phyloP scores from a whole-genome alignment of 2,329 filamentous ascomycete genomes.

The Cladosporium sp. region DNA sequence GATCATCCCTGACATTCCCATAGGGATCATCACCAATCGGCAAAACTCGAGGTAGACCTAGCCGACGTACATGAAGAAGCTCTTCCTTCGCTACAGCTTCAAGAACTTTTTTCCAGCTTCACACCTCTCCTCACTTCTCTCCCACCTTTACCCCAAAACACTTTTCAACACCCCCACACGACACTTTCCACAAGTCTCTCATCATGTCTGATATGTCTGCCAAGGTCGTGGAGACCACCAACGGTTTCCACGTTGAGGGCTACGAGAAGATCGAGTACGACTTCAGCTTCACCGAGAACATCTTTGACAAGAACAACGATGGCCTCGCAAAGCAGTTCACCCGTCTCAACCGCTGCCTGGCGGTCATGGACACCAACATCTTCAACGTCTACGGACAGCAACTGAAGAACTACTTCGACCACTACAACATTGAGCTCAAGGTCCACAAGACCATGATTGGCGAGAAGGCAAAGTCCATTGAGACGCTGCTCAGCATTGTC shows the following conservation, averaged over 20 bases:
- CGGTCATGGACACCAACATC: slow-evolving; percentile 72
- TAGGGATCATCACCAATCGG: slow-evolving; percentile 17
- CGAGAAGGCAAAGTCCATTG: slow-evolving; percentile 73
- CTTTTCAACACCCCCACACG: slow-evolving; percentile 20
- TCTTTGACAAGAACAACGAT: slow-evolving; percentile 63
- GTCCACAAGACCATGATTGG: slow-evolving; percentile 75
- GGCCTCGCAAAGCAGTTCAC: slow-evolving; percentile 67
- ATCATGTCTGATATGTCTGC: slow-evolving; percentile 71
- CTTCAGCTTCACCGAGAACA: slow-evolving; percentile 70
- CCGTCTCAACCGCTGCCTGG: slow-evolving; percentile 65
- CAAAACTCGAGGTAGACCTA: neutral
- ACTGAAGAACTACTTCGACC: slow-evolving; percentile 68
- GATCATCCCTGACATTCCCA: slow-evolving; percentile 20
- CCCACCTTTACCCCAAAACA: slow-evolving; percentile 20
- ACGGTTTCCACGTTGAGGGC: slow-evolving; percentile 70
- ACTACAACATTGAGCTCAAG: slow-evolving; percentile 63
- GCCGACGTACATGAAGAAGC: slow-evolving; percentile 18
- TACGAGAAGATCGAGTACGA: slow-evolving; percentile 78
- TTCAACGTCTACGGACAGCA: slow-evolving; percentile 66
- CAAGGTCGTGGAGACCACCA: slow-evolving; percentile 62
- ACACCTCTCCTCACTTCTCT: slow-evolving; percentile 18
- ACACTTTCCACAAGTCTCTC: slow-evolving; percentile 21
- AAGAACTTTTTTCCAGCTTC: slow-evolving; percentile 18
- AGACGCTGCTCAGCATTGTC: slow-evolving; percentile 68
- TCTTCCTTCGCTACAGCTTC: slow-evolving; percentile 5